Conservation (phyloP, 2,329 filamentous ascomycete genomes). For the Nemania sp. region DNA sequence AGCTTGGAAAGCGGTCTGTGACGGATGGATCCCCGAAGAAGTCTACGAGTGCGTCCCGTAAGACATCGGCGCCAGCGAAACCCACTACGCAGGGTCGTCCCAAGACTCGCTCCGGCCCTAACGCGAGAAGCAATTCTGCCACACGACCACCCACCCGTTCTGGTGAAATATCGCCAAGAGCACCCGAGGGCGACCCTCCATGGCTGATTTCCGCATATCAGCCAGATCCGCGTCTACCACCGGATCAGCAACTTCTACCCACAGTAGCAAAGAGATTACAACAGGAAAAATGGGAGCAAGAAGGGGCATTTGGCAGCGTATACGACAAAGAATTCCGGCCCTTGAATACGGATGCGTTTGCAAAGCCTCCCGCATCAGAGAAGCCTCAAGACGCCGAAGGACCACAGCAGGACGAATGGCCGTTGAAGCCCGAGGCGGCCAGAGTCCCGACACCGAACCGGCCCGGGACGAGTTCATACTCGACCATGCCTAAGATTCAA, state of each 20-base stretch:
- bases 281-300: constrained; percentile 93
- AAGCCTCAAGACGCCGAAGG: constrained; percentile 49
- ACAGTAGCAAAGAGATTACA: constrained; percentile 90
- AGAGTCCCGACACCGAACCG: constrained; percentile 56
- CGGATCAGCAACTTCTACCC: constrained; percentile 92
- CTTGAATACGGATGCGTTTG: constrained; percentile 68
- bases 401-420: constrained; percentile 58
- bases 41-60: constrained; percentile 45
- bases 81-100: constrained; percentile 55
- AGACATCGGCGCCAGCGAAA: constrained; percentile 51
- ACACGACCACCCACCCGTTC: constrained; percentile 67
- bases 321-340: constrained; percentile 90
- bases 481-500: constrained; percentile 65
- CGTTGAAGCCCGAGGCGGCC: constrained; percentile 54
- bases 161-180: constrained; percentile 60
- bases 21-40: constrained; percentile 63
- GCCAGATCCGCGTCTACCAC: constrained; percentile 89
- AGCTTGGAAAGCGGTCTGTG: constrained; percentile 47
- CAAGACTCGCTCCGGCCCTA: constrained; percentile 64
- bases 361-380: constrained; percentile 50
- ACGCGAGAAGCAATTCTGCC: constrained; percentile 50
- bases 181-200: constrained; percentile 91
- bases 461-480: constrained; percentile 58
- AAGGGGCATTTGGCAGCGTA: constrained; percentile 81
- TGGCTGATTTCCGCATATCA: constrained; percentile 97